These are phyloP conservation scores for Chimonanthus salicifolius DNA, from an alignment of 164 flowering plant species.

Conservation along the genomic window DNA sequence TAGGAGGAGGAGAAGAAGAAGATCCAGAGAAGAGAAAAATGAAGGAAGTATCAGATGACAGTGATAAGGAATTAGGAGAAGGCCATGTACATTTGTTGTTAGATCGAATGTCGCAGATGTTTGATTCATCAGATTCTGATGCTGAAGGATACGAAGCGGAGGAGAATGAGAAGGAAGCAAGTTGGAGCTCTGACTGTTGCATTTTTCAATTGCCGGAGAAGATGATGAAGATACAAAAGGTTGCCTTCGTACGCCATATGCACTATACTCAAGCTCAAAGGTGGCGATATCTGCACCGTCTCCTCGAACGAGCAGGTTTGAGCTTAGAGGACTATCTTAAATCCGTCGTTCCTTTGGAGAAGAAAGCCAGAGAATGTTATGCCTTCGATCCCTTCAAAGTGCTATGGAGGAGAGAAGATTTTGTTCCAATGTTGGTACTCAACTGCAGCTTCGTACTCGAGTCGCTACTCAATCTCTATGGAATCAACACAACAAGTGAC, in stretches of 20 bases:
- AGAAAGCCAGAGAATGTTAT: constrained; percentile 36
- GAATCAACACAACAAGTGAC: not conserved
- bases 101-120: too few relatives aligned
- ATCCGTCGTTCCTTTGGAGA: not conserved
- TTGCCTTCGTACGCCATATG: not conserved
- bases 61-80: too few relatives aligned
- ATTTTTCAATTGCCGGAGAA: too few relatives aligned
- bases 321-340: too few relatives aligned
- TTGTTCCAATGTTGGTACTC: constrained; percentile 52
- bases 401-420: constrained; percentile 36
- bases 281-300: not conserved
- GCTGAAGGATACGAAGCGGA: too few relatives aligned
- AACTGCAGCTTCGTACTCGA: constrained; percentile 54
- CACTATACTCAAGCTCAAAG: not conserved
- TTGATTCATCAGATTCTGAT: too few relatives aligned
- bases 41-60: too few relatives aligned
- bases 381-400: constrained; percentile 21
- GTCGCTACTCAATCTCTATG: constrained; percentile 32
- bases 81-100: too few relatives aligned
- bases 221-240: not conserved
- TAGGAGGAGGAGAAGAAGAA: too few relatives aligned
- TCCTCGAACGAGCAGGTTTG: not conserved
- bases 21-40: too few relatives aligned
- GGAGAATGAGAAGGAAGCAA: not conserved
- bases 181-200: not conserved